A percentile compares a stretch with the other conserved stretches of the same genome.
phyloP scores from a whole-genome alignment of 768 basidiomycete species.

The Podaxis carcinomalis region DNA sequence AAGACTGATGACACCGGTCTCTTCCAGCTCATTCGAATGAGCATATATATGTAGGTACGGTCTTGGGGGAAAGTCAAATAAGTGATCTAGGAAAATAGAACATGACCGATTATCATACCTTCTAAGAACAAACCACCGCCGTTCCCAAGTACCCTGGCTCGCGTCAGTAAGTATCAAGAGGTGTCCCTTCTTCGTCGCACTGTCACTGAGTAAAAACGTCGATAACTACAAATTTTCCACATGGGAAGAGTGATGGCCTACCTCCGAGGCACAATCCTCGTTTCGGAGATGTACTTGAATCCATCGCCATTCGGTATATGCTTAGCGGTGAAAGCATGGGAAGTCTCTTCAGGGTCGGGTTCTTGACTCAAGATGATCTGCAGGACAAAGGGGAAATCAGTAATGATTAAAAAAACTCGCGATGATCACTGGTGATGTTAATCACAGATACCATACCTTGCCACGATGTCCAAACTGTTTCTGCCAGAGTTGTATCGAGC shows the following conservation, averaged over 20 bases:
- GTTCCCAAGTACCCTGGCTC: constrained; percentile 75
- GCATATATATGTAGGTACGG: constrained; percentile 88
- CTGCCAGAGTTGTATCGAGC: constrained; percentile 78
- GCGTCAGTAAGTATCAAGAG: constrained; percentile 81
- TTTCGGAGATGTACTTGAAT: constrained; percentile 66
- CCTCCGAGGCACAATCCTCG: constrained; percentile 73
- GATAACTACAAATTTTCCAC: neutral
- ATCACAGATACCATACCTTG: constrained; percentile 47
- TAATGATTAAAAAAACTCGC: constrained; percentile 15
- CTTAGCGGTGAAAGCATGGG: constrained; percentile 26
- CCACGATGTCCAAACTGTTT: constrained; percentile 72
- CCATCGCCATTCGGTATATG: constrained; percentile 41
- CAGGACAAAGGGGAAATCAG: constrained; percentile 3
- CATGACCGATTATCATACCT: constrained; percentile 42
- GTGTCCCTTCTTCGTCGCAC: constrained; percentile 80
- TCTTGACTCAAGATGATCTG: constrained; percentile 81
- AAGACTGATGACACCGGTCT: constrained; percentile 79
- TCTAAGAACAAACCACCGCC: constrained; percentile 81
- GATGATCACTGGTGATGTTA: too few species aligned
- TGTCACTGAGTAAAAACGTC: constrained; percentile 48
- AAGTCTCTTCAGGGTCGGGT: constrained; percentile 53
- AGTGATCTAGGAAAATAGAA: constrained; percentile 5
- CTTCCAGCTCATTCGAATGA: constrained; percentile 81
- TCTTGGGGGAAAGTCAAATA: constrained; percentile 35
- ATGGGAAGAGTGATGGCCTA: constrained; percentile 27